Evolutionary conservation across 345 rosid species (phyloP).

Genomic region (Salix arbutifolia): DNA sequence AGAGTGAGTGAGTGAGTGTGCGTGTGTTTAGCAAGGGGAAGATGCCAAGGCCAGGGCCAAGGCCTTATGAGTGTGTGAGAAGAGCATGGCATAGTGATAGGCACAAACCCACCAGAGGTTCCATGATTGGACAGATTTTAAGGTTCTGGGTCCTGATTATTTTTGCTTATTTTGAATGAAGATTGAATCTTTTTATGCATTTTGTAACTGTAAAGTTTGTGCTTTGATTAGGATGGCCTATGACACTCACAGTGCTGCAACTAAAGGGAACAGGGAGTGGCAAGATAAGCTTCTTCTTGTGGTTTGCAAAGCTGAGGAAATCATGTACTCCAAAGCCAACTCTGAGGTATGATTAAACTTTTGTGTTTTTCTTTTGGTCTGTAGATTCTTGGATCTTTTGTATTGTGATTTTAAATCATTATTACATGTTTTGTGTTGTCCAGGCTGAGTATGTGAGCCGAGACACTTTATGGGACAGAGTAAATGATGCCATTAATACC

Average conservation of each 20-base stretch:
- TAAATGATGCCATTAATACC: slow-evolving; percentile 87
- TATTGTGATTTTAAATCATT: not conserved
- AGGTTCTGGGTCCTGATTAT: slow-evolving; percentile 49
- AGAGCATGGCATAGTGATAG: slow-evolving; percentile 98
- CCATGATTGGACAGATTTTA: slow-evolving; percentile 85
- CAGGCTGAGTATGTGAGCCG: slow-evolving; percentile 72
- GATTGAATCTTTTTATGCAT: slow-evolving; percentile 10
- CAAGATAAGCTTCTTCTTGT: slow-evolving; percentile 81
- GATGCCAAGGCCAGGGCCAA: slow-evolving; percentile 95
- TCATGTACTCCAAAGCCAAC: slow-evolving; percentile 95
- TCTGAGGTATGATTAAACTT: slow-evolving; percentile 58
- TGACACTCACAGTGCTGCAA: slow-evolving; percentile 53
- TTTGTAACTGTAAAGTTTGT: slow-evolving; percentile 18
- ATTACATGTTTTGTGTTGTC: slow-evolving; percentile 10
- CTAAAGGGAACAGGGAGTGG: slow-evolving; percentile 91
- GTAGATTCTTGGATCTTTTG: slow-evolving; percentile 15
- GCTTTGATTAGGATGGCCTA: slow-evolving; percentile 58
- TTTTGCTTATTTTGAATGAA: not conserved
- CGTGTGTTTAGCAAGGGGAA: slow-evolving; percentile 9
- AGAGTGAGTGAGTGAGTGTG: not conserved
- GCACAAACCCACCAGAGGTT: slow-evolving; percentile 84
- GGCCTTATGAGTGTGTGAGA: slow-evolving; percentile 91
- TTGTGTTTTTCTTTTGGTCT: slow-evolving; percentile 8
- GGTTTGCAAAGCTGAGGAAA: slow-evolving; percentile 83
- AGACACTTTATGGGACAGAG: slow-evolving; percentile 84